Percentiles rank a stretch among this genome's conserved stretches.
phyloP scores from a whole-genome alignment of 176 grass and related monocot genomes.

The Bothriochloa decipiens region DNA sequence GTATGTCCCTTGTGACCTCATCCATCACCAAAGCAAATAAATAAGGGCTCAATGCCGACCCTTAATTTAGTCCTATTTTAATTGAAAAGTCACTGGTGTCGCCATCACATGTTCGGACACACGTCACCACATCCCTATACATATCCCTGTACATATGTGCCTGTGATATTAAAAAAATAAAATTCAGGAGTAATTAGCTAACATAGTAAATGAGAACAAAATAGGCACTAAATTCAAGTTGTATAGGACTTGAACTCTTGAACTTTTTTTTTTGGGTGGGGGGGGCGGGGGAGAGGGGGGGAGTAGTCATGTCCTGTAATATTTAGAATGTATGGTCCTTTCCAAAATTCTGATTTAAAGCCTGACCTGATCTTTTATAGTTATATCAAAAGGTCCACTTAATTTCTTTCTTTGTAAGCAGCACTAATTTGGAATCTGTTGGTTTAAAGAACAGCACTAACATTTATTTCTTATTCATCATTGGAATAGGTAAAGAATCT shows the following conservation, averaged over 20 bases:
- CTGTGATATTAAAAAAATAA: background rate
- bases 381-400: background rate
- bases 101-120: too few species aligned
- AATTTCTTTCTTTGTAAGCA: constrained; percentile 7
- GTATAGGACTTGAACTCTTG: background rate
- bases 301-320: background rate
- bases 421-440: constrained; percentile 7
- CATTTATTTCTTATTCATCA: constrained; percentile 7
- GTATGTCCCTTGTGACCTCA: too few species aligned
- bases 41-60: too few species aligned
- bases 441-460: constrained; percentile 8
- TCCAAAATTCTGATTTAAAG: background rate
- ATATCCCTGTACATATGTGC: too few species aligned
- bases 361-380: constrained; percentile 22
- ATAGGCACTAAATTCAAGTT: background rate
- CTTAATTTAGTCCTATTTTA: too few species aligned
- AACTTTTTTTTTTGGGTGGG: too few species aligned
- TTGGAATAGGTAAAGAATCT: background rate
- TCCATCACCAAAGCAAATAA: too few species aligned
- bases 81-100: too few species aligned
- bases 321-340: background rate
- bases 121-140: too few species aligned
- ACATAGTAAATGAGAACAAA: background rate
- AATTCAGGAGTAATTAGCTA: too few species aligned
- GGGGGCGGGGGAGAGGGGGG: too few species aligned